Percentiles rank a stretch among this genome's conserved stretches.
Evolutionary conservation across 2,329 filamentous ascomycete species (phyloP).

Genomic region (Diaporthe batatas): DNA sequence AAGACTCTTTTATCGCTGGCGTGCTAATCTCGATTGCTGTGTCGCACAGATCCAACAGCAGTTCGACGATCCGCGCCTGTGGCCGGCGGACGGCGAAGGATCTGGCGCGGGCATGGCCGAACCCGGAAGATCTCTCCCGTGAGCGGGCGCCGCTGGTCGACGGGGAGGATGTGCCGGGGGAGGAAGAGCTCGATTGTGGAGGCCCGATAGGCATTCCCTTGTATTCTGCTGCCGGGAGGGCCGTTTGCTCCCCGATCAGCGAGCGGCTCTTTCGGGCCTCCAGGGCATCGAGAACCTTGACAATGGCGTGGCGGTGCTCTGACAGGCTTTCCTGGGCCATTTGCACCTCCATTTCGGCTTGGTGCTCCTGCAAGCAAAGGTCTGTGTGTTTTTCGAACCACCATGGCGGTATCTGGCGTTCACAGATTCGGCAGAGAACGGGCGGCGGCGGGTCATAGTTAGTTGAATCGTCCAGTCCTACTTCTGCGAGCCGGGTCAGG

Average conservation of each 20-base stretch:
- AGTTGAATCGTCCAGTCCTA: conserved; percentile 79
- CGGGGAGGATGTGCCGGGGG: conserved; percentile 78
- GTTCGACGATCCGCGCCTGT: conserved; percentile 91
- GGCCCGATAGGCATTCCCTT: conserved; percentile 89
- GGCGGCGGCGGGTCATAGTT: conserved; percentile 85
- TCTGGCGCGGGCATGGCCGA: conserved; percentile 83
- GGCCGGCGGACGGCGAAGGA: conserved; percentile 94
- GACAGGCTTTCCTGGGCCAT: conserved; percentile 92
- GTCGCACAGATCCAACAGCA: conserved; percentile 94
- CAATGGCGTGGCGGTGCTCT: conserved; percentile 94
- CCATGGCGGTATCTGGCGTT: conserved; percentile 97
- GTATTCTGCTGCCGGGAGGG: conserved; percentile 79
- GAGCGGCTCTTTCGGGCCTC: conserved; percentile 82
- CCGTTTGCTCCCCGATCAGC: conserved; percentile 65
- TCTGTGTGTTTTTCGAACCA: conserved; percentile 99
- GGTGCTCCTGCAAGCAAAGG: conserved; percentile 93
- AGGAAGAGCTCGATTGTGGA: conserved; percentile 76
- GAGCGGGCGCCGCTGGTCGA: conserved; percentile 80
- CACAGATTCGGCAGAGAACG: conserved; percentile 95
- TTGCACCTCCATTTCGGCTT: conserved; percentile 97
- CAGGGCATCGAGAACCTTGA: conserved; percentile 92
- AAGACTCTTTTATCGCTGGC: conserved; percentile 89
- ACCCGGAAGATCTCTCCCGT: conserved; percentile 76
- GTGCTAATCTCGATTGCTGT: conserved; percentile 95
- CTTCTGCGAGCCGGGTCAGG: conserved; percentile 88